Base-by-base conservation (phyloP, 1,284 basidiomycete species). In the Rhodotorula sp. region DNA sequence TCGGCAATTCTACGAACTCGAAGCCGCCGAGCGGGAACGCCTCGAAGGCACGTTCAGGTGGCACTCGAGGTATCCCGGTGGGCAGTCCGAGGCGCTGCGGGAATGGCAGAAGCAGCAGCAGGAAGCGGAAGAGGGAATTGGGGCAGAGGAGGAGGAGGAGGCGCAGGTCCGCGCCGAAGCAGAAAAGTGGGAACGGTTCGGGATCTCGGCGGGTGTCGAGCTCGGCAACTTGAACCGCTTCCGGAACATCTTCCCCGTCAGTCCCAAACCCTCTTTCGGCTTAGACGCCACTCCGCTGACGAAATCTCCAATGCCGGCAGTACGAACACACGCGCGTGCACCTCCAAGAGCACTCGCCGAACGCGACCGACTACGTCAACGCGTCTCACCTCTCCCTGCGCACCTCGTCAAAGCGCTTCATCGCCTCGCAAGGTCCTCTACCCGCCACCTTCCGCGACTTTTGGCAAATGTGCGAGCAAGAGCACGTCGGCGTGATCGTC, bases 351-450 rank as follows among this genome's bases (percentile, higher is more conserved):
- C 69, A 67, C 49, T 82, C 83, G 31, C 80, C 79, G 3, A 58
- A 64, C 56, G 71, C 72, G 51, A 76, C 76, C 23, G 94, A 97
- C 79, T 97, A 97, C 80, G 90, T 97, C 82, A 97, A 97, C 79
- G 93, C 94, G 3, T 94, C 91, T 49, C 71, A 77, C 65, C 71
- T 79, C 47, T 63, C 48, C n/a, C 67, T 79, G 34, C 65, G 65
- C 14, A 68, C 61, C 21, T 75, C 76, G 10, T 60, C 83, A 91
- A 62, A 89, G 80, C 86, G 89, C 52, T 98, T 96, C 80, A 97
- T 99, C 74, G 96, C 95, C 1, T 97, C 96, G 2, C 96, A 99
- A 81, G 96, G 96, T 1, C 96, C 96, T 3, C 83, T 99, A 46
- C 90, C 91, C 12, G 87, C 90, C 31, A 98, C 96, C 0, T 97